Base-by-base conservation (phyloP, 257 asterid genomes). In the Cinchona pubescens region DNA sequence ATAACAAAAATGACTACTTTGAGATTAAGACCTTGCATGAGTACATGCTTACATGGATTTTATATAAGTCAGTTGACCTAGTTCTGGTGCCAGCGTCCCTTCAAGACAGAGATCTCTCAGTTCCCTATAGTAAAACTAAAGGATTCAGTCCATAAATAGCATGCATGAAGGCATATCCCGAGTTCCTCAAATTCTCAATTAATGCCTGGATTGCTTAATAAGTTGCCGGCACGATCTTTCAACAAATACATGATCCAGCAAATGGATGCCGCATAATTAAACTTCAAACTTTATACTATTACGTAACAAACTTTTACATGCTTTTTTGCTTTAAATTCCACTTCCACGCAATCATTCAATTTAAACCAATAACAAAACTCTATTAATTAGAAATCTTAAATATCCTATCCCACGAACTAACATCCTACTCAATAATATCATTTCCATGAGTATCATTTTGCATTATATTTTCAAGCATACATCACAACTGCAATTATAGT, bases 81-180 rank as follows among this genome's bases (percentile, higher is more conserved):
- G 59, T 53, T 82, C 85, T 9, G 85, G 83, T 35, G 78, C 65
- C 78, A 82, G 25, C 16, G 80, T 78, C 60, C 85, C 85, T 82
- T 75, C 79, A 42, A 83, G 87, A 58, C 79, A 67, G 43, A 83
- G 80, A 76, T 80, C 81, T 51, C 75, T 71, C 82, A 83, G 73
- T 37, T 72, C 45, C 80, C 87, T 83, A 25, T 16, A 14, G 4
- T 10, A 35, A 56, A 27, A 42, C 5, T 49, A 35, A 48, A 37
- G 1, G n/a, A 18, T 68, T 58, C 46, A 75, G 25, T 0, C 27
- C 14, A 21, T 40, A 34, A 55, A 32, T 19, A 64, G 27, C 42
- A 8, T n/a, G n/a, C n/a, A 3, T 59, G 37, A 62, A 23, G 61
- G n/a, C 55, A 21, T 27, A 14, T 9, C 32, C 66, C 14, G 27